Base-by-base conservation (phyloP, 352 stramenopile species). In the Globisporangium paroecandrum region DNA sequence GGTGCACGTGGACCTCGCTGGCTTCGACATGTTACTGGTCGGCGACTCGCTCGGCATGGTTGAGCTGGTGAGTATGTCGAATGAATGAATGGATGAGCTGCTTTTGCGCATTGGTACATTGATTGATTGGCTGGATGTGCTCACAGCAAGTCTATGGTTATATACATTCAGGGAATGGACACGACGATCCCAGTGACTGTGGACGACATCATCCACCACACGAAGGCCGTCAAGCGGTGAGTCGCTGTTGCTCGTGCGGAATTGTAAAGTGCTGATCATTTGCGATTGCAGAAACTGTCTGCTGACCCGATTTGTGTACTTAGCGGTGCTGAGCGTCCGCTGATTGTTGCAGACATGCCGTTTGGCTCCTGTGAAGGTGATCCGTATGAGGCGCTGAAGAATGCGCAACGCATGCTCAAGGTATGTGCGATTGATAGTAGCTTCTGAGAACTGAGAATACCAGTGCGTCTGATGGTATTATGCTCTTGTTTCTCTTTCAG, bases 1-100 rank as follows among this genome's bases (percentile, higher is more conserved):
- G 0, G 85, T 99, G 47, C 97, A 99, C 75, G 97, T 99, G n/a
- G 97, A 99, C 72, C 83, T 97, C 53, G 97, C 97, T 2, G 97
- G 96, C 43, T 98, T 99, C 65, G 97, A 99, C 73, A 90, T 99
- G 4, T 66, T 99, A 41, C 82, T 99, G 18, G 95, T 99, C 4
- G 98, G 98, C 22, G 98, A 99, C 87, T 99, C 97, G 32, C 75
- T 99, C 58, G 97, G 95, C 53, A 99, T 99, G 98, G 97, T 99
- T 18, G 97, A 99, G 73, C 76, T 99, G 76, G 97, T 98, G 94
- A 72, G 87, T 91, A 25, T 36, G 53, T 12, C 6, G 18, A 13
- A 43, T 43, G 41, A n/a, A 47, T 47, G 41, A n/a, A 47, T 47
- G 41, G 25, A 76, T 89, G 36, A 18, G 27, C 2, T 47, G 62